Base-by-base conservation (phyloP, 1,284 basidiomycete species). In the Ganoderma multipileum region DNA sequence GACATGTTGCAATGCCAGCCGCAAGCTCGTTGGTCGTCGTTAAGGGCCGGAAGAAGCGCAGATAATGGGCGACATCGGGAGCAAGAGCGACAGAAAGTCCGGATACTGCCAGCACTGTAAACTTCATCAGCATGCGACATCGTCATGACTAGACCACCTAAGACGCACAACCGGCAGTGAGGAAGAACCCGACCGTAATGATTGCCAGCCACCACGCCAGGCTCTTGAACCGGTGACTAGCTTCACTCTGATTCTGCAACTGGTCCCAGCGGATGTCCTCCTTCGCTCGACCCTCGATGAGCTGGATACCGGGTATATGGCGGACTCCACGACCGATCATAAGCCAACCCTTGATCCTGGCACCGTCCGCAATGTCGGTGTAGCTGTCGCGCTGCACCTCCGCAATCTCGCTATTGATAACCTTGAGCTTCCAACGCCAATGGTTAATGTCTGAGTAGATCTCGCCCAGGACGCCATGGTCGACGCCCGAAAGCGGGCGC, bases 211-310 rank as follows among this genome's bases (percentile, higher is more conserved):
- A 92, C 72, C 91, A 87, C 4, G 68, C 83, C 81, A 42, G 83
- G 63, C 50, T 78, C 76, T 85, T 85, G 72, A 84, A 72, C 64
- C 76, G 68, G 30, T 81, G 83, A n/a, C 85, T 78, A 63, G 76
- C 68, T 30, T 81, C 83, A n/a, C 85, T 78, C 71, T 87, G 86
- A 69, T 84, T 83, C 72, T 93, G 92, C 26, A 95, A 79, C 61
- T 93, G 88, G 69, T 89, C 86, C 93, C 93, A 95, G 63, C 91
- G 79, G 38, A 95, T 87, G 76, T 95, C 93, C 74, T 95, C 93
- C 77, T 92, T 93, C 16, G 91, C 89, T 58, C 90, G 81, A 0
- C 93, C 93, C 73, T 92, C 89, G 36, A 95, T 92, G 39, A 91
- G 79, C 75, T 91, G 81, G 4, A 91, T 81, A 1, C 87, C 87